Evolutionary conservation across 2,329 filamentous ascomycete genomes (phyloP), one percentile per base, ranked within the genome.

Genomic region (Celoporthe dispersa): DNA sequence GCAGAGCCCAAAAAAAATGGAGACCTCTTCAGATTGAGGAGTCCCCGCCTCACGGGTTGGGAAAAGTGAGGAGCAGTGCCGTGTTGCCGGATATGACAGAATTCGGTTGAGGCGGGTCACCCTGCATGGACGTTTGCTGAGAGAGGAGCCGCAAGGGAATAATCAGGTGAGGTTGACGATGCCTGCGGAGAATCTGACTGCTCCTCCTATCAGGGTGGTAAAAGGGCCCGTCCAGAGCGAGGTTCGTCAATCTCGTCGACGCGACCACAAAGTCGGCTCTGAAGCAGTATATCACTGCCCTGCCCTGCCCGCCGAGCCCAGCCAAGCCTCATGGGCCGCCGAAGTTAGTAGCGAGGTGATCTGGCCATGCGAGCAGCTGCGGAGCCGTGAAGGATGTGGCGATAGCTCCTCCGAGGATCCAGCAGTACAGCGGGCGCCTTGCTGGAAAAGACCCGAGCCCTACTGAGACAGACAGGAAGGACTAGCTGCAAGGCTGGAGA

Each of bases 41-140:
- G 6, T 25, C 60, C 6, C 60, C 60, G 19, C 57, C n/a, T 53
- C 53, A 63, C 62, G 66, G 57, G 63, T 41, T 39, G 44, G 62
- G n/a, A 68, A 64, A 57, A 61, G 68, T 62, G 68, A 71, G 66
- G 68, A 65, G 60, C 62, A 69, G 64, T 37, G 44, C 61, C 53
- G 48, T 12, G 33, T 59, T 48, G 55, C 64, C 66, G 69, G 69
- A 71, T 68, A 51, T 60, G 37, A 63, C 37, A 41, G 19, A 5
- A 63, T 44, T 28, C 60, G 37, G 35, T n/a, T 31, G 37, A 63
- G 37, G 25, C 37, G 39, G 60, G 44, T 63, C 25, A 37, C 35
- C 39, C 37, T 57, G 60, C 60, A 63, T 39, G 37, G 25, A 44
- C 37, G 44, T 4, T 31, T n/a, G 60, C 19, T 28, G 48, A 59